Evolutionary conservation across 345 rosid species (phyloP).

Genomic region (Hibiscus tridactylites): DNA sequence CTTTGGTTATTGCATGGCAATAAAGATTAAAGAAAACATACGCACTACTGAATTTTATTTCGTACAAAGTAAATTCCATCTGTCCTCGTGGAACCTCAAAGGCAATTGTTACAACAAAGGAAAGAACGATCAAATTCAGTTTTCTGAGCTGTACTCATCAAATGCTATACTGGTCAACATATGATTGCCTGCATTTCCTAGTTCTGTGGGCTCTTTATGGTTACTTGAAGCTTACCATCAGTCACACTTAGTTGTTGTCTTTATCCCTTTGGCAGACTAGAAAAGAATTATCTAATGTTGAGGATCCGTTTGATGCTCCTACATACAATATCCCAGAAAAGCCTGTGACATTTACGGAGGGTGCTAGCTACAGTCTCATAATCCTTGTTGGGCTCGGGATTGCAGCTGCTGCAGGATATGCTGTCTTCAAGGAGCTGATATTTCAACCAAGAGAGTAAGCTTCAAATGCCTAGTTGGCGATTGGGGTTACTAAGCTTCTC

Average conservation of each 20-base stretch:
- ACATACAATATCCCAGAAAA: conserved; percentile 91
- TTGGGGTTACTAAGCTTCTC: conserved; percentile 6
- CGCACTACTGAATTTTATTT: neutral
- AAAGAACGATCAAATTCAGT: no score
- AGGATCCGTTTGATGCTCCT: conserved; percentile 95
- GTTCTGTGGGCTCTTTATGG: neutral
- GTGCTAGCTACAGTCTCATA: conserved; percentile 81
- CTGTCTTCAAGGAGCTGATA: conserved; percentile 79
- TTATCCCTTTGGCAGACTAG: conserved; percentile 40
- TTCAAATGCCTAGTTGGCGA: neutral
- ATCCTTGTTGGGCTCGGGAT: conserved; percentile 90
- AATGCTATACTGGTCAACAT: neutral
- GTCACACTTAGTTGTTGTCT: neutral
- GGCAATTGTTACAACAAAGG: no score
- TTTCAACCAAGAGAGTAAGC: conserved; percentile 94
- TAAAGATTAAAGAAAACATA: neutral
- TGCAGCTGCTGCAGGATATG: conserved; percentile 90
- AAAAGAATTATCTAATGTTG: conserved; percentile 73
- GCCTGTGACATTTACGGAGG: conserved; percentile 89
- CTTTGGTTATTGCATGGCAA: neutral
- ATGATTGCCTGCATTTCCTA: neutral
- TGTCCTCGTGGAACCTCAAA: no score
- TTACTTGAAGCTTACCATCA: neutral
- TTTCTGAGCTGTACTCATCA: neutral
- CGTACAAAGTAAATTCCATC: neutral